Base-by-base conservation (phyloP, 306 rosid genomes). In the Herpetospermum pedunculosum region DNA sequence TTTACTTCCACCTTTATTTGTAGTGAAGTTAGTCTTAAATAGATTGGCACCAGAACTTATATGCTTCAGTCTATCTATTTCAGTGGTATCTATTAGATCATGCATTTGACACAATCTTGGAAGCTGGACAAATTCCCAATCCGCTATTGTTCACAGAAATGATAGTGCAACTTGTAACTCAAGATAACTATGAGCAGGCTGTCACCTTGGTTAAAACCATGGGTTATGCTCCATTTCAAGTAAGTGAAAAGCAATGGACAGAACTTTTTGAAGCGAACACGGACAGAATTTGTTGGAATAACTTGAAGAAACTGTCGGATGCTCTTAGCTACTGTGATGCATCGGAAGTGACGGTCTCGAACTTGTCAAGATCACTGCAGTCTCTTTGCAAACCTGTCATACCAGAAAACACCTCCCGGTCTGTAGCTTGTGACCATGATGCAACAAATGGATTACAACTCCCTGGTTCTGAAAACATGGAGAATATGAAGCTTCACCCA, bases 31-130 rank as follows among this genome's bases (percentile, higher is more conserved):
- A 57, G 9, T 34, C 16, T 9, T n/a, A 9, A 63, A 35, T 54
- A 35, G 34, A 65, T 65, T 4, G 34, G 21, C 21, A 23, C 50
- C 52, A 1, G 72, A 67, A 25, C 35, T 67, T 25, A 40, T 21
- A 21, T 67, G 34, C 52, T 67, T 13, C 28, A 40, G 2, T 40
- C 18, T 67, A 40, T 67, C 52, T 12, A 9, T 65, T 85, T 87
- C 89, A 91, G 98, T 79, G 85, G 76, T 83, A 84, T 81, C 83
- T 94, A 21, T 86, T 94, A 75, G 96, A 87, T 87, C 97, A 94
- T 81, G 97, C 96, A 64, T 91, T 91, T 80, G 91, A 94, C 71
- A 60, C 75, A 48, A 79, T 83, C 77, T 81, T 94, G 81, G 97
- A 89, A 78, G 89, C 91, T 41, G 96, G 88, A 73, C 94, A 89